Evolutionary conservation across 139 green algal species (phyloP).

Genomic region (Micractinium sp.): DNA sequence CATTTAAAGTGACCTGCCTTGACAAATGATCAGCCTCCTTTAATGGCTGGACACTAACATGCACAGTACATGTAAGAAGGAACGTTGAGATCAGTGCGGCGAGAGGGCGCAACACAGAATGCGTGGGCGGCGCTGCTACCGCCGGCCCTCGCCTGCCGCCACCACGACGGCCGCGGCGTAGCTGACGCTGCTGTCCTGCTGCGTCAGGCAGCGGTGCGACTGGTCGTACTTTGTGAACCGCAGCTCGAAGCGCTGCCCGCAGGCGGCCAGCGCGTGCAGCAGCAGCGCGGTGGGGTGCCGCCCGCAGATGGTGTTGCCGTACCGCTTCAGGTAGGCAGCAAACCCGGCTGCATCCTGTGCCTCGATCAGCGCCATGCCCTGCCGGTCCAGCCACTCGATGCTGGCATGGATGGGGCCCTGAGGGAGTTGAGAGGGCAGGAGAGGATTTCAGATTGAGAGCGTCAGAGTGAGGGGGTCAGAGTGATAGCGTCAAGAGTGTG

Average conservation of each 20-base stretch:
- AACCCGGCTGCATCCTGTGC: slow-evolving; percentile 70
- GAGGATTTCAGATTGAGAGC: not conserved
- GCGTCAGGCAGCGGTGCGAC: slow-evolving; percentile 57
- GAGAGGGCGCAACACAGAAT: no score
- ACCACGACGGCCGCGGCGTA: slow-evolving; percentile 78
- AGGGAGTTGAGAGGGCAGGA: not conserved
- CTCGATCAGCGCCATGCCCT: slow-evolving; percentile 91
- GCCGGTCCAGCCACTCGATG: slow-evolving; percentile 87
- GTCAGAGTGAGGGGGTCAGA: not conserved
- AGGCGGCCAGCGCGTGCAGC: slow-evolving; percentile 72
- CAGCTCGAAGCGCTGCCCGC: slow-evolving; percentile 40
- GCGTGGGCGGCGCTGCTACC: no score
- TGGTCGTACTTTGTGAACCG: slow-evolving; percentile 84
- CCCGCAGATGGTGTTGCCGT: slow-evolving; percentile 96
- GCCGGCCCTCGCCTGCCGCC: not conserved
- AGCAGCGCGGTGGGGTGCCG: slow-evolving; percentile 94
- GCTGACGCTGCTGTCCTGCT: slow-evolving; percentile 78
- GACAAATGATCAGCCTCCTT: no score
- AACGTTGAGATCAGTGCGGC: no score
- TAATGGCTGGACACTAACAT: no score
- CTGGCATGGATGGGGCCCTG: slow-evolving; percentile 86
- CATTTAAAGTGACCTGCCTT: no score
- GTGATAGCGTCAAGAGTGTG: not conserved
- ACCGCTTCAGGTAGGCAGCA: slow-evolving; percentile 67
- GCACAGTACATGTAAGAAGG: no score